phyloP scores from a whole-genome alignment of 2,329 filamentous ascomycete species.

The Paracamarosporium sp. region DNA sequence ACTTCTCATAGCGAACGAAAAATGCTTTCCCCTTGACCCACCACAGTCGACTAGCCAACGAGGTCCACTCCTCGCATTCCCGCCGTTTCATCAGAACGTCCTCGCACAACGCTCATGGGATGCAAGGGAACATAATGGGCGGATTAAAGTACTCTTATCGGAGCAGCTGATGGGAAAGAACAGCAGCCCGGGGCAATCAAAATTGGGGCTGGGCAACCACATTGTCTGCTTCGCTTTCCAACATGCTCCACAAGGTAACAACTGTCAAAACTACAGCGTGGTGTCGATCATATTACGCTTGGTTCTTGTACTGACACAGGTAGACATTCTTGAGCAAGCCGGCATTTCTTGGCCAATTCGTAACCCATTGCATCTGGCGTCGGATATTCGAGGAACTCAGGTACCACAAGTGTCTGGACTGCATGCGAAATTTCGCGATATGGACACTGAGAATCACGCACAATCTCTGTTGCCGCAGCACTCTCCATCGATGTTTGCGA shows the following conservation, averaged over 20 bases:
- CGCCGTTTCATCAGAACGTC: constrained; percentile 72
- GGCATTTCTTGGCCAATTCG: constrained; percentile 79
- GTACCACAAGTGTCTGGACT: not conserved
- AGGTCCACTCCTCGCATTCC: constrained; percentile 67
- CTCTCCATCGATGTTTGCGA: constrained; percentile 13
- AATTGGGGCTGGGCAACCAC: constrained; percentile 73
- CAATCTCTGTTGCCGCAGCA: constrained; percentile 19
- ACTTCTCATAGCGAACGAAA: constrained; percentile 33
- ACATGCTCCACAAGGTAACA: constrained; percentile 77
- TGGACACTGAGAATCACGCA: constrained; percentile 7
- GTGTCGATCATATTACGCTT: not conserved
- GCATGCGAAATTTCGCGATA: constrained; percentile 6
- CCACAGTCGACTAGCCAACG: constrained; percentile 63
- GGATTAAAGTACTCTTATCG: constrained; percentile 78
- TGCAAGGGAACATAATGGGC: constrained; percentile 72
- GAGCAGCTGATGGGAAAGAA: constrained; percentile 65
- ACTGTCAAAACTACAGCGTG: not conserved
- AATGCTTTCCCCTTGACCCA: constrained; percentile 20
- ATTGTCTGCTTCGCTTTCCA: constrained; percentile 83
- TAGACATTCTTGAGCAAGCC: constrained; percentile 75
- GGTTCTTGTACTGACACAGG: constrained; percentile 17
- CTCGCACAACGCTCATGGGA: constrained; percentile 75
- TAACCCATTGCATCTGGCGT: constrained; percentile 36
- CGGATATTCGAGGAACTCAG: constrained; percentile 3
- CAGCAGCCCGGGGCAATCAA: constrained; percentile 22